These are phyloP conservation scores for Alternaria triticimaculans DNA, from an alignment of 2,329 filamentous ascomycete species.

Conservation along the genomic window DNA sequence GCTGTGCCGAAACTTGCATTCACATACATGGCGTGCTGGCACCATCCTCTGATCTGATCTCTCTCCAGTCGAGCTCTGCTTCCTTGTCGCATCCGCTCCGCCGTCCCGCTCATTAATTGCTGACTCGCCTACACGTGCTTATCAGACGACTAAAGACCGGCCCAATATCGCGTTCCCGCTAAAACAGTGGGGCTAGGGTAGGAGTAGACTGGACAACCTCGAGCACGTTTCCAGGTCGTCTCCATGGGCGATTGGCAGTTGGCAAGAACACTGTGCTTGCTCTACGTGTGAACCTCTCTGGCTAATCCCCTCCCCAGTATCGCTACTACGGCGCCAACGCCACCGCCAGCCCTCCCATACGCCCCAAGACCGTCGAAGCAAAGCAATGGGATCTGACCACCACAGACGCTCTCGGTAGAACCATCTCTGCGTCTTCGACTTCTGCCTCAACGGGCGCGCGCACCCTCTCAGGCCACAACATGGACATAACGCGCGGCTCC, in stretches of 20 bases:
- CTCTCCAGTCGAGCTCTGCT: conserved; percentile 7
- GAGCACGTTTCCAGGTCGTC: conserved; percentile 12
- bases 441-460: conserved; percentile 24
- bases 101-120: conserved; percentile 23
- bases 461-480: conserved; percentile 27
- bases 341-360: conserved; percentile 30
- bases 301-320: conserved; percentile 36
- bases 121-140: conserved; percentile 42
- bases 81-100: conserved; percentile 11
- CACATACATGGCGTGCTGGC: conserved; percentile 18
- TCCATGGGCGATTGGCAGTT: conserved; percentile 48
- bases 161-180: conserved; percentile 45
- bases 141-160: conserved; percentile 40
- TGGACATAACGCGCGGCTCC: conserved; percentile 48
- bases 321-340: conserved; percentile 42
- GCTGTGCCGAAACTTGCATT: conserved; percentile 4
- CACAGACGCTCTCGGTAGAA: conserved; percentile 46
- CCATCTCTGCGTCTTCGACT: conserved; percentile 35
- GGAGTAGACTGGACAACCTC: conserved; percentile 13
- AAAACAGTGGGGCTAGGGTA: conserved; percentile 46
- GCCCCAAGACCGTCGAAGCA: conserved; percentile 41
- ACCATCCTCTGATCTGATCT: conserved; percentile 6
- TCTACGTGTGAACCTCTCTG: neutral
- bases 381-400: conserved; percentile 48
- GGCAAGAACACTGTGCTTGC: conserved; percentile 28